Base-by-base conservation (phyloP, 2,329 filamentous ascomycete genomes). In the Aspergillus quadricinctus region DNA sequence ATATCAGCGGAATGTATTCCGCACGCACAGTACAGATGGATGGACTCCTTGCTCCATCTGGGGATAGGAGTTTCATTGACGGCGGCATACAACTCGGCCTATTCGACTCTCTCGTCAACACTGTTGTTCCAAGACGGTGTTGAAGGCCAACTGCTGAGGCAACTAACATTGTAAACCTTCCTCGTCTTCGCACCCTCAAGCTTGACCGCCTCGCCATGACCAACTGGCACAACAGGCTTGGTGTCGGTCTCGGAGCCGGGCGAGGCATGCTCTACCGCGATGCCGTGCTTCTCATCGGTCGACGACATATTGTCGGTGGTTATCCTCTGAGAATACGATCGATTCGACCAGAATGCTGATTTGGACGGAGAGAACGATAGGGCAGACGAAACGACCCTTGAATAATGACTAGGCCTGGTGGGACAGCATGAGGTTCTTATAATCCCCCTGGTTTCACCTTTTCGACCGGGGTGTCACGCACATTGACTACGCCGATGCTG, bases 11-110 rank as follows among this genome's bases (percentile, higher is more conserved):
- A 2, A 19, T 31, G 4, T 14, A 10, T 19, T 5, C 4, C 31
- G 2, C 2, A 64, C 68, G 56, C 48, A 70, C 68, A 69, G 56
- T 71, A 71, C 21, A 71, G 56, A 27, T 69, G 68, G 2, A 71
- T 57, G 7, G 67, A 66, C 1, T 61, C 60, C 51, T 59, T 63
- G 59, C 68, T 71, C 68, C 68, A 71, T 52, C 48, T 60, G 46
- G 61, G 55, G 45, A 80, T 80, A 35, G 76, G 74, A 46, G 75
- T 74, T 62, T 79, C 78, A 50, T 78, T 69, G 48, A 80, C 67
- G 43, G 78, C 78, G 41, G 78, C 77, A 61, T 68, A 80, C 27
- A 81, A 66, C 45, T 80, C 78, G 65, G 79, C 78, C 78, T 80
- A 60, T 29, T 41, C n/a, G 11, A 28, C 27, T 21, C 29, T n/a